Conservation (phyloP, 257 asterid genomes). For the Solanum habrochaites region DNA sequence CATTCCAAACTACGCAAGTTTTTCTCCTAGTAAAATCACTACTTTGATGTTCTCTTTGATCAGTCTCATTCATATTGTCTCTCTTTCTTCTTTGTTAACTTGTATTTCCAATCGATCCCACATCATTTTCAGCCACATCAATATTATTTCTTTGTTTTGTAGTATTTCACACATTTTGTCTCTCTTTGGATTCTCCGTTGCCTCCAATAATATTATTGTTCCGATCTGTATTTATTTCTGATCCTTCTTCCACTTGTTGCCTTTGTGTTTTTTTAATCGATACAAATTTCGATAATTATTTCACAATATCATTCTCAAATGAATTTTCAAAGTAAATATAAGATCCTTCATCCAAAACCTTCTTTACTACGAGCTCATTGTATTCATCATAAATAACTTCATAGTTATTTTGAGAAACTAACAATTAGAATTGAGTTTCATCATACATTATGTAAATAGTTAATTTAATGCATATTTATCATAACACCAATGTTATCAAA, state of each 20-base stretch:
- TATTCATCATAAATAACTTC: not conserved
- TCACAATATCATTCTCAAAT: not conserved
- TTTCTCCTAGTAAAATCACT: no score
- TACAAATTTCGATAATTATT: not conserved
- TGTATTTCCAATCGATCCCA: not conserved
- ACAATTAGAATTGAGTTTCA: no score
- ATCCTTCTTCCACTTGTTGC: not conserved
- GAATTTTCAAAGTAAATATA: no score
- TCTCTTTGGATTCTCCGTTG: not conserved
- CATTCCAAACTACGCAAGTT: no score
- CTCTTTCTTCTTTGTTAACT: not conserved
- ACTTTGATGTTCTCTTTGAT: no score
- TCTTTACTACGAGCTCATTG: not conserved
- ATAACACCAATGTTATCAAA: no score
- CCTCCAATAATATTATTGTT: not conserved
- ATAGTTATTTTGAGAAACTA: no score
- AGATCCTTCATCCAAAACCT: not conserved
- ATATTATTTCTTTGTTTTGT: not conserved
- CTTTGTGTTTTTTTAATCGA: no score
- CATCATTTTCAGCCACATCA: not conserved
- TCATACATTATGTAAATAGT: not conserved
- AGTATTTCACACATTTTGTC: not conserved
- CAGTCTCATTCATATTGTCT: no score
- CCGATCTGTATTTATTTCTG: not conserved
- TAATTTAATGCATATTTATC: not conserved